phyloP scores from a whole-genome alignment of 2,329 filamentous ascomycete genomes.

The Conoideocrella luteorostrata region DNA sequence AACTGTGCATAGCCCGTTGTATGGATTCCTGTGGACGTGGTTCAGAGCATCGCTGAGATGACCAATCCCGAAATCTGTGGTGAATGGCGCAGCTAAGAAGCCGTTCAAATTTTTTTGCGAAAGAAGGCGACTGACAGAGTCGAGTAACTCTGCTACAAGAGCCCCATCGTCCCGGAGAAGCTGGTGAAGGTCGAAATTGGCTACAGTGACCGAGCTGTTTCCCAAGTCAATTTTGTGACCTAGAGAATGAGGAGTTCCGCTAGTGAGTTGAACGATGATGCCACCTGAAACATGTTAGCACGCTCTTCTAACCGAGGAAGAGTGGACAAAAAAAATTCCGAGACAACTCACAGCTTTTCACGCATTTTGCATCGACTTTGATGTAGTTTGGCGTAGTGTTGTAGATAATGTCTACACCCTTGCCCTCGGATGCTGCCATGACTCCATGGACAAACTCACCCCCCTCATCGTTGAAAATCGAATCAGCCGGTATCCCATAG shows the following conservation, averaged over 20 bases:
- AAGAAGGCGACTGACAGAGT: conserved; percentile 11
- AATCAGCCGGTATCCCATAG: conserved; percentile 26
- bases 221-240: not conserved
- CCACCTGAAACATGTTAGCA: conserved; percentile 19
- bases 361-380: conserved; percentile 26
- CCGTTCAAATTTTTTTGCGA: not conserved
- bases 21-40: conserved; percentile 19
- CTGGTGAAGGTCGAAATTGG: conserved; percentile 27
- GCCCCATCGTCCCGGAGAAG: conserved; percentile 25
- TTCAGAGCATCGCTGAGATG: conserved; percentile 20
- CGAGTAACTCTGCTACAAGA: conserved; percentile 24
- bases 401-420: conserved; percentile 37
- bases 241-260: conserved; percentile 15
- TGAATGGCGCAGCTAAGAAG: too few species aligned
- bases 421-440: conserved; percentile 22
- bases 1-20: conserved; percentile 17
- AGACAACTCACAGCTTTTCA: conserved; percentile 29
- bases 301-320: too few species aligned
- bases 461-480: conserved; percentile 32
- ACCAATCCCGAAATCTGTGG: conserved; percentile 15
- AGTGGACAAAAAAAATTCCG: too few species aligned
- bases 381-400: conserved; percentile 34
- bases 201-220: conserved; percentile 18
- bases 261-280: conserved; percentile 24
- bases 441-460: conserved; percentile 28